Base-by-base conservation (phyloP, 2,329 filamentous ascomycete genomes). In the Paracamarosporium sp. region DNA sequence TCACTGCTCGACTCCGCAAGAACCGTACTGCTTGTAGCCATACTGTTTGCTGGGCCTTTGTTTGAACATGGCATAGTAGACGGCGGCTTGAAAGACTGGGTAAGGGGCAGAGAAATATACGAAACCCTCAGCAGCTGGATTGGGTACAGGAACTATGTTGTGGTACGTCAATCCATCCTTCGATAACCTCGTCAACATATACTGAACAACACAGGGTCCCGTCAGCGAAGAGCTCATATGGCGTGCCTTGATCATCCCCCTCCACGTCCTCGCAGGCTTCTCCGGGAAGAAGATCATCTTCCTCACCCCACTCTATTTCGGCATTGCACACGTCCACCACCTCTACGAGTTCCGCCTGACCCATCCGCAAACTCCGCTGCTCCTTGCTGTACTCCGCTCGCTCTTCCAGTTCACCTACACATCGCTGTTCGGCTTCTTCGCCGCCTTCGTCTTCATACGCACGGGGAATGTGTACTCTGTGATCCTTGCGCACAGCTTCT, bases 201-300 rank as follows among this genome's bases (percentile, higher is more conserved):
- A 66, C 60, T 65, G 38, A 59, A 30, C 44, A 30, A 46, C n/a
- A 15, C 38, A 74, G 68, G 93, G 92, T 33, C 93, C 95, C 0
- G 80, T 95, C 53, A 97, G 93, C 11, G 95, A 99, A 80, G 95
- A 99, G 78, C 81, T 96, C 59, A 90, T 97, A 68, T 99, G 97
- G 82, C 91, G 95, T 71, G 92, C 92, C 3, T 87, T 93, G 64
- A 88, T 93, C 51, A 85, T 97, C 36, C 91, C 94, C 1, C 83
- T 97, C 11, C 89, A 97, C 71, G 80, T 97, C 28, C 81, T 93
- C 48, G 88, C 92, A 20, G 50, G 82, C 83, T 41, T 76, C 59
- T 73, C 76, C 4, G 73, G 72, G 3, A 74, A 69, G 2, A 80
- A 80, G 38, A 92, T 91, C 63, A 86, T 96, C 70, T 92, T 96